Base-by-base conservation (phyloP, 257 asterid species). In the Perilla frutescens region DNA sequence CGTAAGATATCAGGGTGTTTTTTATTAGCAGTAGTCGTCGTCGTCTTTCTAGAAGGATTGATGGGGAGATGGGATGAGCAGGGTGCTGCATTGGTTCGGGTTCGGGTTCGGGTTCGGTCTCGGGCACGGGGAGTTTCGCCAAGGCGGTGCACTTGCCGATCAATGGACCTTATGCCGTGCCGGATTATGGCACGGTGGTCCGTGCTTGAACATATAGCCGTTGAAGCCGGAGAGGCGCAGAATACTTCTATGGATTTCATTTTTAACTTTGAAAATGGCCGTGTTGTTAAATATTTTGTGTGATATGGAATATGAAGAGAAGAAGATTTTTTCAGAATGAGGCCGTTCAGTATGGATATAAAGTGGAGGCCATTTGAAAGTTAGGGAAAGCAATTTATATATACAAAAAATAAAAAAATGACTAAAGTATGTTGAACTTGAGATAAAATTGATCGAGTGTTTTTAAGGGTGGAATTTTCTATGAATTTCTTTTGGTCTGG, bases 141-240 rank as follows among this genome's bases (percentile, higher is more conserved):
- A 9, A 76, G 83, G 68, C 73, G 85, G 26, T 79, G 82, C 40
- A 72, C 8, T 3, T 67, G 84, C 55, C 70, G 87, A 20, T 83
- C 76, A 1, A 73, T 60, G 1, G 76, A 73, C 49, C 78, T 71
- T 49, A 55, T 63, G 15, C 85, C 86, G 0, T 61, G 85, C 2
- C 89, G 89, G 78, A 83, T 81, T 58, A 87, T 81, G 80, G 86
- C 71, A 3, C 84, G 87, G 44, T 82, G 85, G 68, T 90, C 92
- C 81, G 80, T 86, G 90, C 90, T 88, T 13, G 97, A 83, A 43
- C 97, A 91, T 77, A 93, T 88, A 39, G 98, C 98, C 8, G 97
- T 93, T 34, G 98, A 88, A 20, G 96, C 90, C 0, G 91, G 97
- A 1, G 97, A 91, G 70, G 96, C 88, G 49, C 98, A 93, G 47